Base-by-base conservation (phyloP, 1,284 basidiomycete species). In the Xerocomus minutiporus region DNA sequence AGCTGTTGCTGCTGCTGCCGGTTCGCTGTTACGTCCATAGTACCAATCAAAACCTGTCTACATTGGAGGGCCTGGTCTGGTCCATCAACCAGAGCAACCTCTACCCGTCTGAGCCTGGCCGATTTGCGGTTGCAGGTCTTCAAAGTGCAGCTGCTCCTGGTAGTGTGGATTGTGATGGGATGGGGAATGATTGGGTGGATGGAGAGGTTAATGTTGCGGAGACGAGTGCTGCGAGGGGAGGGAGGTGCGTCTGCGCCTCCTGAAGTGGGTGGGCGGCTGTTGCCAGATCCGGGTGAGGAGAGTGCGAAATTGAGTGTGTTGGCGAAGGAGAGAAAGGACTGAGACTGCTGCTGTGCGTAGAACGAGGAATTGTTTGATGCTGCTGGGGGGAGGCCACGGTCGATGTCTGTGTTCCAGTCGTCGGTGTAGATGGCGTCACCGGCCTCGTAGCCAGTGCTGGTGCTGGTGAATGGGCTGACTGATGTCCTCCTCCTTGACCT, bases 181-280 rank as follows among this genome's bases (percentile, higher is more conserved):
- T 51, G 67, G 59, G 65, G n/a, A n/a, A n/a, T n/a, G n/a, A n/a
- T n/a, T n/a, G n/a, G n/a, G 61, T 32, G 61, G 69, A 73, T 71
- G 75, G 74, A 72, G 71, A 68, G 73, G 71, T 66, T 74, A 75
- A 69, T 66, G 80, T 73, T 65, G 80, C 74, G 79, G 83, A 76
- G 81, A 88, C 79, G 80, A 87, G 78, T 72, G 82, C 75, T 73
- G 81, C 66, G 79, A 87, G 80, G 46, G 85, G 84, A 55, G 84
- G 85, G 76, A 87, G 83, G 63, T 64, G 68, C 48, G 49, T 70
- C 65, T 56, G 20, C 20, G 2, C 20, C 20, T 2, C 20, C 20
- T 20, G 20, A 20, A 20, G 20, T 20, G 20, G 20, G 71, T 76
- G 70, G 74, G 66, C 73, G 76, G 74, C 70, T 76, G 67, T 61